Evolutionary conservation across 768 basidiomycete species (phyloP), one percentile per base, ranked within the genome.

Genomic region (Bullera alba): DNA sequence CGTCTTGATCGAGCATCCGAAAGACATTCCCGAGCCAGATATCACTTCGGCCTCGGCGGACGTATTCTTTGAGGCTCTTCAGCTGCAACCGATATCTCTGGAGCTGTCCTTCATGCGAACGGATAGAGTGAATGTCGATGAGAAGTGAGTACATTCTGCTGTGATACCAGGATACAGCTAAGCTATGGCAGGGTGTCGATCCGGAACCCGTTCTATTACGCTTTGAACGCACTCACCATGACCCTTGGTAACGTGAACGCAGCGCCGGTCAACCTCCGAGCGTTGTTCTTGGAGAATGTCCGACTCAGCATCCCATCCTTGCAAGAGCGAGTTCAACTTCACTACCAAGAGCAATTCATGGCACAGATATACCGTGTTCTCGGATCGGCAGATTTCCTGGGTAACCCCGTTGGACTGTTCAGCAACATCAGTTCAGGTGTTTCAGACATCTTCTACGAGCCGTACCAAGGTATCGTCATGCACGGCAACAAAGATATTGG

Each of bases 391-490:
- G 93, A 97, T 74, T 93, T 97, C 75, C 55, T 77, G 23, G 77
- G 71, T 17, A 71, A 71, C 46, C 93, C 93, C 3, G 91, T 97
- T 38, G 95, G 95, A 8, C 78, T 99, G 37, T 97, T 99, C 78
- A 93, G 86, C 43, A 97, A 97, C 66, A 91, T 99, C 66, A 93
- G 89, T 66, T 95, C 91, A 25, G 95, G 95, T 10, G 87, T 97
- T 4, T 87, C 87, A 46, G 95, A 99, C 71, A 92, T 97, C 59
- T 97, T 99, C 77, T 95, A 97, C 59, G 93, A 96, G 71, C 95
- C 95, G 1, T 95, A 92, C 77, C 85, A 91, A 50, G 92, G 92
- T 28, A 86, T 92, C 26, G 86, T 99, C 49, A 86, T 93, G 81
- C 90, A 90, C 63, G 93, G 93, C 2, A 93, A 92, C 72, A 85